Evolutionary conservation across 257 asterid species (phyloP).

Genomic region (Solanum chiquidenum): DNA sequence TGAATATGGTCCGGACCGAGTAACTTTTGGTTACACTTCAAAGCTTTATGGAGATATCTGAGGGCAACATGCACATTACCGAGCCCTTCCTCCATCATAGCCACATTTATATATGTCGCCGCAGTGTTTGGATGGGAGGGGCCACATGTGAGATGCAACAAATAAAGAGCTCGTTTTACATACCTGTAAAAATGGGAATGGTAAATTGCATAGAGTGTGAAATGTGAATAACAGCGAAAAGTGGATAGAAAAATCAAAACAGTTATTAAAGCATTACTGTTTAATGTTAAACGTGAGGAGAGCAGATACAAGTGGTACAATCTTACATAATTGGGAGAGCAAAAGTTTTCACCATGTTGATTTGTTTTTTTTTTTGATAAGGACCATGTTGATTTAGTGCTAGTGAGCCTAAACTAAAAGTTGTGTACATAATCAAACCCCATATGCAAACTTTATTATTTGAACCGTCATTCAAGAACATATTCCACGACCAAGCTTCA

Average conservation of each 20-base stretch:
- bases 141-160: constrained; percentile 96
- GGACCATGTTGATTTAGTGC: neutral
- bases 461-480: neutral
- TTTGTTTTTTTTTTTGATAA: neutral
- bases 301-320: neutral
- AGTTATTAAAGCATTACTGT: neutral
- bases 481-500: neutral
- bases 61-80: constrained; percentile 99
- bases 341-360: neutral
- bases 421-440: neutral
- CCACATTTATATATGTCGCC: constrained; percentile 95
- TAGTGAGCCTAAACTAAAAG: neutral
- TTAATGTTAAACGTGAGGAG: neutral
- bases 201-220: neutral
- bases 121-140: constrained; percentile 99
- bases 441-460: neutral
- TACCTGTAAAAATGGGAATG: constrained; percentile 38
- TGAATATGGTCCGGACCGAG: constrained; percentile 97
- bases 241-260: neutral
- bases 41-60: constrained; percentile 97
- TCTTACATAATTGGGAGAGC: neutral
- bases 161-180: constrained; percentile 93
- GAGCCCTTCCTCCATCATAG: constrained; percentile 99
- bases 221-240: neutral
- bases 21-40: constrained; percentile 82